phyloP scores from a whole-genome alignment of 2,329 filamentous ascomycete species.

The Sporothrix schenckii region DNA sequence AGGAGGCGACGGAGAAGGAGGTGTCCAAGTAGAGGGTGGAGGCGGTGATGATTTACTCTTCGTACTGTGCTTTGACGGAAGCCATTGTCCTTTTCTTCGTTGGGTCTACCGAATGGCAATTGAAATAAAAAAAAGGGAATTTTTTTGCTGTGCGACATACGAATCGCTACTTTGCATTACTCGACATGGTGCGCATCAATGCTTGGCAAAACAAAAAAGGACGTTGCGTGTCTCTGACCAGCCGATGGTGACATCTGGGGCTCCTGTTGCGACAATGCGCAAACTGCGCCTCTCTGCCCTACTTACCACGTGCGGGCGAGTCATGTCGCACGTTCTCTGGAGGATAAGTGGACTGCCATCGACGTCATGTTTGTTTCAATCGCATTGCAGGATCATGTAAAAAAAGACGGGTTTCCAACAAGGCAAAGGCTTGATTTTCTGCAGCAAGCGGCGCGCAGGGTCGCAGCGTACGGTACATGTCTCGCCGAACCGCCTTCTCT shows the following conservation, averaged over 20 bases:
- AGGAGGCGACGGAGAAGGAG: slow-evolving; percentile 56
- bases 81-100: not conserved
- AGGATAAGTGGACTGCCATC: not conserved
- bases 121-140: not conserved
- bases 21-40: slow-evolving; percentile 30
- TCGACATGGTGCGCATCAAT: not conserved
- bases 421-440: slow-evolving; percentile 14
- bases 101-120: not conserved
- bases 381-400: not conserved
- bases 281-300: not conserved
- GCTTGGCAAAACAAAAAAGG: slow-evolving; percentile 10
- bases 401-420: too few relatives aligned
- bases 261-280: slow-evolving; percentile 1
- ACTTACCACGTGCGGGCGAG: slow-evolving; percentile 3
- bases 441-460: slow-evolving; percentile 5
- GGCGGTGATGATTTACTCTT: not conserved
- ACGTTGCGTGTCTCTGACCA: not conserved
- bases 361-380: not conserved
- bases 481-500: not conserved
- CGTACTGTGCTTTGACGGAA: not conserved
- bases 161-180: not conserved
- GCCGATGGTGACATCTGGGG: slow-evolving; percentile 9
- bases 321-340: not conserved
- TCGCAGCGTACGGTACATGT: slow-evolving; percentile 20
- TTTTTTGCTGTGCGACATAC: not conserved